Evolutionary conservation across 306 rosid species (phyloP), one percentile per base, ranked within the genome.

Genomic region (Pyrus betulifolia): DNA sequence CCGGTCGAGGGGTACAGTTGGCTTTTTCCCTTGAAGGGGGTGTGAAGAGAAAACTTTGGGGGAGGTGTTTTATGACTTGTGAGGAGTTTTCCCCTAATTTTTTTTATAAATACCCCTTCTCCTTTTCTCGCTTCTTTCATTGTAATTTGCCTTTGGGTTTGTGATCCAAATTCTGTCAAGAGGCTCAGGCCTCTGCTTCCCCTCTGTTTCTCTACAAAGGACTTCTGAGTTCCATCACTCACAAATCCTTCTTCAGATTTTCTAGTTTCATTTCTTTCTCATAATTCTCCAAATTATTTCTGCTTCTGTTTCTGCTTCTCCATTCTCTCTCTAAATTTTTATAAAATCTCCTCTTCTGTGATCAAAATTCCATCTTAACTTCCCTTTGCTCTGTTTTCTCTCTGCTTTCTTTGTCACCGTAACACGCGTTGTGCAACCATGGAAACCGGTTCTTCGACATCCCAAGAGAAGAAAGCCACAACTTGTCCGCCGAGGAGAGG

Each of bases 401-500:
- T 72, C 55, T 59, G 42, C 27, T 44, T 27, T 52, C 28, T 49
- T 54, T 49, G 21, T 49, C 55, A 49, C 4, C 54, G 19, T 49
- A 46, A 14, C 55, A 33, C 35, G 3, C 13, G 3, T n/a, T 0
- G 22, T 4, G 13, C 69, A 30, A 59, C 72, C 70, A 85, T 82
- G 86, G 64, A 70, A 8, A 27, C 71, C 54, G 8, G 33, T 67
- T 44, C 79, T 46, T 42, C 82, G 8, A 62, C 74, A 10, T 19
- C 44, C n/a, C 67, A 25, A n/a, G 40, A 46, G 57, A 60, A 22
- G 21, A 57, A 66, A 30, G 25, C 40, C 14, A 4, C 62, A 19
- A 4, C 21, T 11, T 19, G 40, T 8, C 38, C 74, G 1, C 80
- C 76, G 3, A 78, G 22, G 23, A 66, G 88, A 4, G 88, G 88